Conservation (phyloP, 345 rosid species). For the Orychophragmus violaceus region DNA sequence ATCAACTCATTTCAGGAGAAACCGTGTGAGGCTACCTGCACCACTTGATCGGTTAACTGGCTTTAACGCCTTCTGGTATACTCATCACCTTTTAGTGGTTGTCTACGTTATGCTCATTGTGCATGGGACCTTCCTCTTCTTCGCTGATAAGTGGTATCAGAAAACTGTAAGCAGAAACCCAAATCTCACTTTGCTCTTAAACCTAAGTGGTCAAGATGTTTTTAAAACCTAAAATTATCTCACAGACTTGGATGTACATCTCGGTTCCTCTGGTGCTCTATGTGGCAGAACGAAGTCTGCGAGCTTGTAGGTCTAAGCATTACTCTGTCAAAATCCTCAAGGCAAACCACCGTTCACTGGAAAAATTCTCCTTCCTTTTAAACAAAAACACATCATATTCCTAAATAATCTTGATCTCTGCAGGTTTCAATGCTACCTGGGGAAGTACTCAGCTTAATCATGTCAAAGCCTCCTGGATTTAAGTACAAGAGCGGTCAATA, state of each 20-base stretch:
- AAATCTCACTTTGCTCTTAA: not conserved
- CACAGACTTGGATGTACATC: conserved; percentile 95
- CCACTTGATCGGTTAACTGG: conserved; percentile 84
- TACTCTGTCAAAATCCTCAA: conserved; percentile 61
- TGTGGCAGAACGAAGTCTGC: conserved; percentile 59
- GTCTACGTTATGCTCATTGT: conserved; percentile 74
- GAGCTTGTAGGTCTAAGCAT: conserved; percentile 74
- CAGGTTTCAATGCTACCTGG: conserved; percentile 90
- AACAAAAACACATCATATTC: not conserved
- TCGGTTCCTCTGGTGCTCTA: conserved; percentile 74
- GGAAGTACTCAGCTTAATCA: conserved; percentile 65
- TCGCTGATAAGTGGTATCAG: conserved; percentile 57
- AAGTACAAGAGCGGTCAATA: conserved; percentile 95
- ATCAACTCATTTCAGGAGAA: conserved; percentile 56
- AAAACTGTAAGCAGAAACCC: conserved; percentile 57
- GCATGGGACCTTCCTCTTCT: conserved; percentile 73
- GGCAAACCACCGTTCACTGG: conserved; percentile 38
- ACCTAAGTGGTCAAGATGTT: not conserved
- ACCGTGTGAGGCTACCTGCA: conserved; percentile 60
- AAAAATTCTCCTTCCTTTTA: not conserved
- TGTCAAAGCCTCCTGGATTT: conserved; percentile 91
- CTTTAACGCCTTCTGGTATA: conserved; percentile 95
- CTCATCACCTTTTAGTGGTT: conserved; percentile 77
- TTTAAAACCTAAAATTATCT: not conserved
- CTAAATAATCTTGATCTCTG: conserved; percentile 10